A percentile compares a stretch with the other conserved stretches of the same genome.
Evolutionary conservation across 345 rosid species (phyloP).

Genomic region (Nasturtium officinale): DNA sequence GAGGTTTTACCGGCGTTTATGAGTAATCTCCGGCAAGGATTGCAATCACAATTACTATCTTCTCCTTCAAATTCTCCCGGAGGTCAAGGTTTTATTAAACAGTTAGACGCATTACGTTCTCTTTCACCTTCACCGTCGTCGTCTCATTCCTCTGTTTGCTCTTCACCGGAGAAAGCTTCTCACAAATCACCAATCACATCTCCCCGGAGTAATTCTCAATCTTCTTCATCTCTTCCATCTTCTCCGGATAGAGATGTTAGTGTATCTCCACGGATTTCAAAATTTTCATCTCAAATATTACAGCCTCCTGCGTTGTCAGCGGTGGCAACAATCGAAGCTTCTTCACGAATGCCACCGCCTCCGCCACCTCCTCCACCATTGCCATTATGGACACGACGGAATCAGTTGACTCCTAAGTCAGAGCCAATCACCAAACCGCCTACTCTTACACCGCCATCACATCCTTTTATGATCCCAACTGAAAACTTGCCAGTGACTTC

Average conservation of each 20-base stretch:
- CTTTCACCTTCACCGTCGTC: constrained; percentile 33
- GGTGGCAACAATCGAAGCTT: neutral
- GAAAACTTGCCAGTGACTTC: constrained; percentile 30
- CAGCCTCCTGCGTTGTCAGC: constrained; percentile 28
- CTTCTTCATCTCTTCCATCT: constrained; percentile 31
- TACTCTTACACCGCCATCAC: constrained; percentile 63
- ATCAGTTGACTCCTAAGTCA: constrained; percentile 41
- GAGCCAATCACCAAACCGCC: constrained; percentile 57
- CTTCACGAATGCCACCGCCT: constrained; percentile 31
- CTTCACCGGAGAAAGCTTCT: constrained; percentile 55
- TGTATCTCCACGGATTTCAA: constrained; percentile 44
- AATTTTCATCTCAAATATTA: constrained; percentile 38
- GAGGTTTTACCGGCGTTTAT: constrained; percentile 38
- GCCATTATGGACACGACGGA: constrained; percentile 45
- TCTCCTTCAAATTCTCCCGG: constrained; percentile 44
- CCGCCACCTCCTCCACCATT: constrained; percentile 46
- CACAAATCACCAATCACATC: constrained; percentile 33
- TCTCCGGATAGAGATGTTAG: constrained; percentile 47
- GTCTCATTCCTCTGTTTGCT: constrained; percentile 37
- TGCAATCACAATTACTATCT: constrained; percentile 46
- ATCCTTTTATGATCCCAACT: constrained; percentile 62
- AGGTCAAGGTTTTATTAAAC: constrained; percentile 40
- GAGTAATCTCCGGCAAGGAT: constrained; percentile 42
- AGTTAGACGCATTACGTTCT: constrained; percentile 41
- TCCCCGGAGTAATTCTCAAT: constrained; percentile 29